phyloP scores from a whole-genome alignment of 2,329 filamentous ascomycete species.

The Sporothrix protearum region DNA sequence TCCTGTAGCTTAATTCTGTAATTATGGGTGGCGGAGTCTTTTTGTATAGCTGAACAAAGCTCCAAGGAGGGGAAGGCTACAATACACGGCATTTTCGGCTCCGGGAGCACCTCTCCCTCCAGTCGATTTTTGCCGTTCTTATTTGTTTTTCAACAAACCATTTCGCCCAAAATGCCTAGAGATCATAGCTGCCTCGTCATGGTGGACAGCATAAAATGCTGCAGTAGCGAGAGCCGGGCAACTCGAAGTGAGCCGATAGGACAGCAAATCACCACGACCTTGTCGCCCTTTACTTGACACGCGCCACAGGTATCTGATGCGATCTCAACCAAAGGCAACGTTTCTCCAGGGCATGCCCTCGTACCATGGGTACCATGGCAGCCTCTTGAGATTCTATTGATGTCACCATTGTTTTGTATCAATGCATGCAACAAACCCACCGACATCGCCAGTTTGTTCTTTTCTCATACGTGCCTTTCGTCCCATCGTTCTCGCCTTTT shows the following conservation, averaged over 20 bases:
- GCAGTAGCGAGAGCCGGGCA: neutral
- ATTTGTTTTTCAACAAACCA: neutral
- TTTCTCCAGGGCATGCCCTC: neutral
- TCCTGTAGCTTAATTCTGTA: constrained; percentile 3
- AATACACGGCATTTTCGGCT: neutral
- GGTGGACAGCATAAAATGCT: constrained; percentile 2
- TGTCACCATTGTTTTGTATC: neutral
- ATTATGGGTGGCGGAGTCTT: neutral
- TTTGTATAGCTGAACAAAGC: neutral
- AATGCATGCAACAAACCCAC: constrained; percentile 6
- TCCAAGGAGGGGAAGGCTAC: neutral
- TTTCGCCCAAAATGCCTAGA: neutral
- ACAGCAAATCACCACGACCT: neutral
- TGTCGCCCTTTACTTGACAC: neutral
- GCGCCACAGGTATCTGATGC: neutral
- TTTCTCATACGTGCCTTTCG: neutral
- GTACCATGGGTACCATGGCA: neutral
- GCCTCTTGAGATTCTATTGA: neutral
- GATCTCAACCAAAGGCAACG: constrained; percentile 4
- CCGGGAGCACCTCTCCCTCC: neutral
- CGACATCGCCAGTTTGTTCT: neutral
- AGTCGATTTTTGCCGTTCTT: neutral
- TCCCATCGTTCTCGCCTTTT: neutral
- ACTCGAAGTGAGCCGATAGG: neutral
- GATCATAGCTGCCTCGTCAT: neutral